Evolutionary conservation across 148 eudicot genomes (phyloP), one percentile per base, ranked within the genome.

Genomic region (Mesembryanthemum crystallinum): DNA sequence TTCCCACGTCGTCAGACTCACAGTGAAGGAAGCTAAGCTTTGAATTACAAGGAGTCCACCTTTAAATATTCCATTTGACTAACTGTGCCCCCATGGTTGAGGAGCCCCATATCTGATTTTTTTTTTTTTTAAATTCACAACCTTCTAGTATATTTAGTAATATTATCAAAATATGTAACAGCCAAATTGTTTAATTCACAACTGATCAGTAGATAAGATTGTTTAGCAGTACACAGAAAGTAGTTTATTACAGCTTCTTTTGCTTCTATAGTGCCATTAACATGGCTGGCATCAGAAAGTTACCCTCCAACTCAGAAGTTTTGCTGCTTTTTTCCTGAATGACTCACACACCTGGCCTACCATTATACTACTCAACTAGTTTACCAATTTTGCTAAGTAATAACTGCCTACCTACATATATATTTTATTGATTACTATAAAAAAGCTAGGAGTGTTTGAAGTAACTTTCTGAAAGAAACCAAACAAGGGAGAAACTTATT

Each of bases 231-330:
- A 28, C 45, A 32, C 64, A 63, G 12, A 20, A 49, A 30, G 6
- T 25, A 10, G 5, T 24, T 18, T 28, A 6, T 45, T 13, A 1
- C 11, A 45, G 13, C 49, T 45, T 45, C 14, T 8, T 45, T 45
- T 45, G 49, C 49, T 45, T 45, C 49, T 45, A 45, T 45, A 45
- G 49, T 45, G 14, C 14, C 13, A 72, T 23, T 13, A 47, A 73
- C n/a, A 17, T 60, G 45, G 59, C 20, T 62, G 24, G 39, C 58
- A 43, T 61, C 76, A 61, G 58, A 73, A 73, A 73, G 69, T 11
- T 45, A 9, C 25, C 28, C 14, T 37, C 76, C 76, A 73, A 61
- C 76, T 60, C 67, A 73, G 58, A 73, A 73, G 68, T 27, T 59
- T 35, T 21, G 58, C 4, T 73, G 32, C 65, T 27, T 59, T 35